Conservation (phyloP, 305 asterid species). For the Fraxinus nigra region DNA sequence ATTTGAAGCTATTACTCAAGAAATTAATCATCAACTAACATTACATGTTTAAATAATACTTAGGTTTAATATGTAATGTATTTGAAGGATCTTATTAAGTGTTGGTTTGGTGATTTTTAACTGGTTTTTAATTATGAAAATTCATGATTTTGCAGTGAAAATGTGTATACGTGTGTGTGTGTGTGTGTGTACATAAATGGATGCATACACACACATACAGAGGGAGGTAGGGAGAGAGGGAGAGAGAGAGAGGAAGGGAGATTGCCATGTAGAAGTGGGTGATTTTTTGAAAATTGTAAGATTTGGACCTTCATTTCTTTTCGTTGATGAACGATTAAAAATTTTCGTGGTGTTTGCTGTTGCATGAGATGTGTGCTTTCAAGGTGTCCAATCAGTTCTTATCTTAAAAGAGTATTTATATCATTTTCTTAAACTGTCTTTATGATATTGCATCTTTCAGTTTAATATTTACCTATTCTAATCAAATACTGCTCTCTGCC, state of each 20-base stretch:
- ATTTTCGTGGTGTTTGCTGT: conserved; percentile 5
- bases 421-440: neutral
- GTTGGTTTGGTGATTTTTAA: neutral
- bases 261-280: conserved; percentile 10
- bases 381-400: conserved; percentile 18
- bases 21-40: neutral
- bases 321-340: neutral
- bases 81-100: neutral
- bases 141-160: neutral
- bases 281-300: conserved; percentile 12
- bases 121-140: neutral
- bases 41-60: neutral
- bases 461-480: conserved; percentile 7
- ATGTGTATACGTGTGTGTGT: neutral
- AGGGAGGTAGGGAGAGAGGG: conserved; percentile 4
- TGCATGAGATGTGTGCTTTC: conserved; percentile 20
- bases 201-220: neutral
- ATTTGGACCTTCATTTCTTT: conserved; percentile 1
- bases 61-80: neutral
- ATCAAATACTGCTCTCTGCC: neutral
- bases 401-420: conserved; percentile 4
- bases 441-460: conserved; percentile 12
- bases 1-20: conserved; percentile 6
- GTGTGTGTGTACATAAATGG: neutral
- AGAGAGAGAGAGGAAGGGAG: conserved; percentile 7